Conservation (phyloP, 345 rosid species). For the Murraya paniculata region DNA sequence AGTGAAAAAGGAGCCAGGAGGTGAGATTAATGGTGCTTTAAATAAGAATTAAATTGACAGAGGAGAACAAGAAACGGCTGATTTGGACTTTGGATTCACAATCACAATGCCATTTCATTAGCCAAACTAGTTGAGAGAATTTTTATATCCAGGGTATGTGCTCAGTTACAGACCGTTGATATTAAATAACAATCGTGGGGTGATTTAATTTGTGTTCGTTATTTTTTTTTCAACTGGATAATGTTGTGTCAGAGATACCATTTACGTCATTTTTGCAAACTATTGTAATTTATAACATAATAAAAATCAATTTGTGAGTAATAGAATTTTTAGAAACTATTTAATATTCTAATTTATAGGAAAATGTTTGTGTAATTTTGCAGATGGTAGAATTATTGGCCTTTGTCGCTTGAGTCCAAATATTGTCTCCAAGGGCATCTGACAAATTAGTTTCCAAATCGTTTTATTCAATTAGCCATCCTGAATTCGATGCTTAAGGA, state of each 20-base stretch:
- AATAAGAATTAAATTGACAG: neutral
- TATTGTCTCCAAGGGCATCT: rapidly evolving
- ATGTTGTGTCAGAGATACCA: neutral
- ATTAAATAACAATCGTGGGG: neutral
- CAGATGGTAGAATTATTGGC: too few relatives aligned
- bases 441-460: rapidly evolving
- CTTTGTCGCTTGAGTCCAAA: too few relatives aligned
- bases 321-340: neutral
- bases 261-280: neutral
- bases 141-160: neutral
- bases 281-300: neutral
- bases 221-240: neutral
- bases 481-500: too few relatives aligned
- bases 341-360: too few relatives aligned
- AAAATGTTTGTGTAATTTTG: too few relatives aligned
- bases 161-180: slow-evolving; percentile 8
- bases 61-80: neutral
- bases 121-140: neutral
- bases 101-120: neutral
- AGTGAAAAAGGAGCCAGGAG: neutral
- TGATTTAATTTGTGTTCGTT: too few relatives aligned
- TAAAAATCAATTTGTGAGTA: neutral
- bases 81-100: neutral
- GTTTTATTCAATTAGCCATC: too few relatives aligned
- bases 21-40: neutral